Conservation (phyloP, 1,139 yeast genomes). For the Debaryomyces sp. region DNA sequence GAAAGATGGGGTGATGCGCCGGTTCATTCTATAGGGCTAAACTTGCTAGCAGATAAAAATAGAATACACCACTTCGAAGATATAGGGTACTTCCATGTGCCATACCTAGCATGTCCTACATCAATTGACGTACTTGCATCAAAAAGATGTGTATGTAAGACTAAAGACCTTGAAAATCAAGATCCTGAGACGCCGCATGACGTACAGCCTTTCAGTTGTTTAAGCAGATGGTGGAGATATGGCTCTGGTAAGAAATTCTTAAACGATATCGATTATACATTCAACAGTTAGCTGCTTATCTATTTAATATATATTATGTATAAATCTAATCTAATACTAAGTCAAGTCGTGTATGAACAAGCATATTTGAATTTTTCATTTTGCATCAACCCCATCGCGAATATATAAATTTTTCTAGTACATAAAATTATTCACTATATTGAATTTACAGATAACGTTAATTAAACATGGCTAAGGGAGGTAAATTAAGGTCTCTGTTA, state of each 20-base stretch:
- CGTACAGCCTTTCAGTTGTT: conserved; percentile 65
- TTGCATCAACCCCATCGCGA: conserved; percentile 12
- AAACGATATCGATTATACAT: conserved; percentile 34
- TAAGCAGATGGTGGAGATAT: conserved; percentile 84
- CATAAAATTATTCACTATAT: background rate
- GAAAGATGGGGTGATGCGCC: conserved; percentile 99
- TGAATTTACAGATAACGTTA: background rate
- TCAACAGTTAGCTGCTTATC: conserved; percentile 5
- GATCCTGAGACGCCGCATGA: conserved; percentile 52
- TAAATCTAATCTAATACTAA: conserved; percentile 3
- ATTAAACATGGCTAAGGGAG: conserved; percentile 33
- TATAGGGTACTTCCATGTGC: conserved; percentile 83
- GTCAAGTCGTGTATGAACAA: conserved; percentile 5
- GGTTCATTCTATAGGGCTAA: conserved; percentile 80
- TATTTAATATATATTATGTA: background rate
- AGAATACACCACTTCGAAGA: conserved; percentile 89
- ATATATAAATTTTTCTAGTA: conserved; percentile 11
- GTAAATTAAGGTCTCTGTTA: conserved; percentile 39
- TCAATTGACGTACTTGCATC: conserved; percentile 49
- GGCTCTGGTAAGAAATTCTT: conserved; percentile 59
- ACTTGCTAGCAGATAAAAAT: conserved; percentile 64
- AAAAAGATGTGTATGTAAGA: conserved; percentile 72
- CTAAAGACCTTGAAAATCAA: conserved; percentile 39
- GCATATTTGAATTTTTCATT: background rate
- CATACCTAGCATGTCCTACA: conserved; percentile 81